Evolutionary conservation across 1,284 basidiomycete species (phyloP), one percentile per base, ranked within the genome.

Genomic region (Tilletia horrida): DNA sequence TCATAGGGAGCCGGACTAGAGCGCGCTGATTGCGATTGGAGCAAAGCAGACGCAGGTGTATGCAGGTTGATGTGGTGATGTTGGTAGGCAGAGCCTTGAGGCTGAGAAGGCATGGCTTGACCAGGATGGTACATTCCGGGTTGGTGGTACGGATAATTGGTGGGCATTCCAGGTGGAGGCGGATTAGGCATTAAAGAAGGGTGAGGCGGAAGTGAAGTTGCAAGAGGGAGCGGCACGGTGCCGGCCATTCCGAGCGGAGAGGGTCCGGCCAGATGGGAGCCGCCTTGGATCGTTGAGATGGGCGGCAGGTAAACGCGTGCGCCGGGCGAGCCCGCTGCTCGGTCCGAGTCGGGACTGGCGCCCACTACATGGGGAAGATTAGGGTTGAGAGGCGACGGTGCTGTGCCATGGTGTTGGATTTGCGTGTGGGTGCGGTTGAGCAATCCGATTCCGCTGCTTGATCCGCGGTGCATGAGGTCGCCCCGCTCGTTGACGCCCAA

Each of bases 361-460:
- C 27, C 27, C 48, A 65, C 31, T 31, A 6, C 42, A 27, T 8
- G 9, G 63, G 45, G 14, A 52, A 21, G 50, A 40, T 40, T 40
- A 40, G 35, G 35, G 35, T 14, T 40, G 48, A 70, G 18, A 71
- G 68, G 27, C 69, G 67, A 44, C 71, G 67, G 57, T 71, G 69
- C 42, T 71, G 72, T 27, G 35, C 73, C 67, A 45, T 75, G 75
- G 27, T 59, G 55, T 40, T 59, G 55, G 16, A 59, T 59, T 29
- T 59, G 55, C 8, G 55, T 40, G 35, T 59, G 55, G 9, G 55
- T 59, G 16, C 55, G 55, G 21, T 63, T 63, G 42, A 78, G 63
- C 23, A 77, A 73, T 16, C 74, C 73, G 40, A 77, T 78, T 7
- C 76, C 77, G 8, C 73, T 75, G 57, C 73, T 75, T 1, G 74